Base-by-base conservation (phyloP, 2,329 filamentous ascomycete species). In the Ceratocystiopsis sp. region DNA sequence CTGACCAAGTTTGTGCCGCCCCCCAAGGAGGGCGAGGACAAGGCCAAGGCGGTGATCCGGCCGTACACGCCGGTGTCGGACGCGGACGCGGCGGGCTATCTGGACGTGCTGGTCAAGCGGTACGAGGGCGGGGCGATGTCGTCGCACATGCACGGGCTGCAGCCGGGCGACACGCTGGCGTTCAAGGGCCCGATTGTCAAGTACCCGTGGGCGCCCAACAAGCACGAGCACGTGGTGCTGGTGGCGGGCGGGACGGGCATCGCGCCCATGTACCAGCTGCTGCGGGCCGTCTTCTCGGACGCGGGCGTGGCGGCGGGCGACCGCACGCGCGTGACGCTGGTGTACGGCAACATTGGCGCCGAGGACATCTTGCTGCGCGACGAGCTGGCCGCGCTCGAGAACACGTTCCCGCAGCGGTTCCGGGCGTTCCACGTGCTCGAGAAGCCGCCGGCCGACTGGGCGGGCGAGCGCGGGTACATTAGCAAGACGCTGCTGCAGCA, bases 161-260 rank as follows among this genome's bases (percentile, higher is more conserved):
- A 71, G 33, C 78, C 84, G 38, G 84, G 86, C 49, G 80, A 96
- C 62, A 70, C 71, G 15, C 77, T 98, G 44, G 80, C 89, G 49
- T 78, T 98, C 68, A 96, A 98, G 73, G 91, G 91, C 16, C 91
- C 91, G 2, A 76, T 98, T 35, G 84, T 85, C 55, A 98, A 98
- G 66, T 96, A 95, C 64, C 64, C 75, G 32, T 96, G 87, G 87
- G 59, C 75, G 42, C 57, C 79, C 52, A 96, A 96, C 74, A 95
- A 94, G 75, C 87, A 95, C 68, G 68, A 84, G 48, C 86, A 96
- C 68, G 76, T 93, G 54, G 80, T 75, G 35, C 69, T 89, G 51
- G 74, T 98, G 49, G 85, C 89, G n/a, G 91, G 91, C 54, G 91
- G 91, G 51, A 95, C 91, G 9, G 91, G 91, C 48, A 93, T 98